These are phyloP conservation scores for Aspergillus tanneri DNA, from an alignment of 2,329 filamentous ascomycete species.

Conservation along the genomic window DNA sequence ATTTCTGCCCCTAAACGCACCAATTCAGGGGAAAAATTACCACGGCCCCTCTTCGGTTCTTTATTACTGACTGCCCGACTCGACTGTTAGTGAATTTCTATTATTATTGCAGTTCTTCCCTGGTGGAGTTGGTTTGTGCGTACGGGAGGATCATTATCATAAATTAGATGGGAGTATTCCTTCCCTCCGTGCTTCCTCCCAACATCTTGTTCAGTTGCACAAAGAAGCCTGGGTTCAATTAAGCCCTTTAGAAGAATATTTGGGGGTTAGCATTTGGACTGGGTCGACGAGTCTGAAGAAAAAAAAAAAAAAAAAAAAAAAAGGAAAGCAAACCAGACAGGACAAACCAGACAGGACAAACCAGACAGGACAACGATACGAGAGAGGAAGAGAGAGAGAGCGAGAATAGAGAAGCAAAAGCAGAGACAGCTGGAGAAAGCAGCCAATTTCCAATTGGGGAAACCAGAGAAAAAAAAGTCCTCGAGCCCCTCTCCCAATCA, in stretches of 20 bases:
- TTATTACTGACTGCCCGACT: not conserved
- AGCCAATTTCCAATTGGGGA: conserved; percentile 15
- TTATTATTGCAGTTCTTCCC: conserved; percentile 2
- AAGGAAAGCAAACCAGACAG: conserved; percentile 2
- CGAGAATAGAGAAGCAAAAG: not conserved
- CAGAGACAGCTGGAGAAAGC: conserved; percentile 8
- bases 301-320: conserved; percentile 3
- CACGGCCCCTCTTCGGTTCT: conserved; percentile 17
- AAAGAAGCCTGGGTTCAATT: not conserved
- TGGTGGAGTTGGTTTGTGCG: conserved; percentile 1
- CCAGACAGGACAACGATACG: not conserved
- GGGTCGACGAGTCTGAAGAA: not conserved
- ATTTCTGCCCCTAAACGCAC: conserved; percentile 20
- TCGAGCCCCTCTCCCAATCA: conserved; percentile 8
- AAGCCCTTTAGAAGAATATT: not conserved
- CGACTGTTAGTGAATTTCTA: not conserved
- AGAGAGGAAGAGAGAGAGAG: conserved; percentile 4
- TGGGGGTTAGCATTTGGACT: no score
- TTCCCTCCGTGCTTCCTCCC: not conserved
- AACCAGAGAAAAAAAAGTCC: conserved; percentile 13
- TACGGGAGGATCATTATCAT: conserved; percentile 6
- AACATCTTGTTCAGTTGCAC: not conserved
- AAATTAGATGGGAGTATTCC: not conserved
- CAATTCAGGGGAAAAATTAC: conserved; percentile 9
- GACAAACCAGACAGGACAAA: not conserved